Base-by-base conservation (phyloP, 129 eudicot species). In the Gnaphalium uliginosum region DNA sequence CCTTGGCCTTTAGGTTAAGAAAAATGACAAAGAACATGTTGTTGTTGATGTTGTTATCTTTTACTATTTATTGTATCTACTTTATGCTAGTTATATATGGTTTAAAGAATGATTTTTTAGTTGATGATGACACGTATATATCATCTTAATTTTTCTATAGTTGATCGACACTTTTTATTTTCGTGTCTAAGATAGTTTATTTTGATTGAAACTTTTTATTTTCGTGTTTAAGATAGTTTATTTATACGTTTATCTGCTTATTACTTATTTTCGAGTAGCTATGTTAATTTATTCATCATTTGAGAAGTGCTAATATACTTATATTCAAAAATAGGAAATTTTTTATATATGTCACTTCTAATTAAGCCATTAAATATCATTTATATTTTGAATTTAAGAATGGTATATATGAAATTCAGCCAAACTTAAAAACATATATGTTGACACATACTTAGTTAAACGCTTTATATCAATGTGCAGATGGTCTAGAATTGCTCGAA, bases 401-500 rank as follows among this genome's bases (percentile, higher is more conserved):
- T 29, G 32, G 4, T 0, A 43, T 39, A 39, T 2, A 2, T 9
- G 15, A 39, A 39, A 1, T 9, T 43, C 51, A 43, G 0, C 13
- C 51, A 43, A 43, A 9, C 13, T 37, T 33, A 5, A 33, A 37
- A 0, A 1, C 8, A 7, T 37, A 0, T 37, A 37, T 37, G 2
- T 35, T 35, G 41, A 8, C 5, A 35, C 1, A 43, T 13, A 13
- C 3, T 35, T 0, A 59, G 18, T 22, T 56, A 3, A 59, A 21
- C 65, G 65, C 51, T 43, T 39, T 9, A 14, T 14, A 26, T 37
- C 15, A 39, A 66, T 25, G 51, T 86, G 83, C 78, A 93, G 98
- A 78, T 93, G 98, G 98, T 93, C 98, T 51, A 88, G 85, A 78
- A 93, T 93, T 68, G 98, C 98, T 73, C 76, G 90, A 5, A 90